These are phyloP conservation scores for Botrytis byssoidea DNA, from an alignment of 2,329 filamentous ascomycete genomes.

Conservation along the genomic window DNA sequence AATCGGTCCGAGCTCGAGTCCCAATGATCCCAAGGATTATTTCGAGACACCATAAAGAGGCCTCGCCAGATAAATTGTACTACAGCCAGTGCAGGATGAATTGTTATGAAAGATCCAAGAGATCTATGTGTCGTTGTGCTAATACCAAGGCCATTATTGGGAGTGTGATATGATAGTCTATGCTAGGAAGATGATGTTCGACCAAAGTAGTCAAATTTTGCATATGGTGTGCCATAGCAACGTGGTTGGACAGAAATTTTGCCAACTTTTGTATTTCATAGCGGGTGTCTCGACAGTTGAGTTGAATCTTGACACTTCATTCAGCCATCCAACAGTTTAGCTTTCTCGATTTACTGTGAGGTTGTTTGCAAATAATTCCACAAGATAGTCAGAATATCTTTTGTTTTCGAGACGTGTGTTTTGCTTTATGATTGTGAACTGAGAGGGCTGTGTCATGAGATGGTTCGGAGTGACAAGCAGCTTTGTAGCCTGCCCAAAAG, in stretches of 20 bases:
- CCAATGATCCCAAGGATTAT: neutral
- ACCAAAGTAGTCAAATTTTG: neutral
- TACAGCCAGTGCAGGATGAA: neutral
- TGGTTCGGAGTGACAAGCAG: neutral
- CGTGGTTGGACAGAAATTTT: neutral
- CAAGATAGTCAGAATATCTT: neutral
- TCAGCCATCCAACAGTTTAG: neutral
- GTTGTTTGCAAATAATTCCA: neutral
- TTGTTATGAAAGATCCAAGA: neutral
- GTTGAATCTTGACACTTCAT: neutral
- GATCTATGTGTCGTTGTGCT: neutral
- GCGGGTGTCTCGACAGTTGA: neutral
- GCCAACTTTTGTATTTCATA: neutral
- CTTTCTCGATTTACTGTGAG: neutral
- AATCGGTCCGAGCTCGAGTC: neutral
- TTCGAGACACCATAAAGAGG: neutral
- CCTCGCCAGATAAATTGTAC: neutral
- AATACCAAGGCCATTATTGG: neutral
- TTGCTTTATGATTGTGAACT: neutral
- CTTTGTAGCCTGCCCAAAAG: neutral
- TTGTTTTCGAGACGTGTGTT: neutral
- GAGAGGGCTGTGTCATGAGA: neutral
- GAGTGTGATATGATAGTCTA: constrained; percentile 3
- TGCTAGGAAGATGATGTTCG: neutral
- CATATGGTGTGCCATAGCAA: neutral